These are phyloP conservation scores for Nothopassalora personata DNA, from an alignment of 2,329 filamentous ascomycete species.

Conservation along the genomic window DNA sequence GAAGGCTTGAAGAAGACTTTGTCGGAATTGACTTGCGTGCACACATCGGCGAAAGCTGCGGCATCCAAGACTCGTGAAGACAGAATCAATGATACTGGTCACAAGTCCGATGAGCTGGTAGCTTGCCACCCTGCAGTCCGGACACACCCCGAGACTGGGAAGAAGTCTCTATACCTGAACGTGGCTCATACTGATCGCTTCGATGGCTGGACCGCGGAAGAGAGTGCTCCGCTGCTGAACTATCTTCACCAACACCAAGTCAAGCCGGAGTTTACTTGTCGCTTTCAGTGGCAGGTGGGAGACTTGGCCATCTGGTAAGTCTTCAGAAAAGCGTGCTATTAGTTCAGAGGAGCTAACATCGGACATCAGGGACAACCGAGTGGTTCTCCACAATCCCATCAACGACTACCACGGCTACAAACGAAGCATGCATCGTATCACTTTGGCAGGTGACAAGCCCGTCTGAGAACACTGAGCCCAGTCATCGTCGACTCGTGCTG, in stretches of 20 bases:
- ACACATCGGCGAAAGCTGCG: slow-evolving; percentile 65
- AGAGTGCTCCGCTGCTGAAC: slow-evolving; percentile 68
- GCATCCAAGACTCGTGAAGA: slow-evolving; percentile 24
- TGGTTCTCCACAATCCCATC: slow-evolving; percentile 17
- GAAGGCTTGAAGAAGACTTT: slow-evolving; percentile 75
- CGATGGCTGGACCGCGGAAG: slow-evolving; percentile 76
- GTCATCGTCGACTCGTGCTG: background rate
- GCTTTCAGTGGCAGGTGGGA: slow-evolving; percentile 57
- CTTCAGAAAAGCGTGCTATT: background rate
- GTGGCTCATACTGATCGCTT: slow-evolving; percentile 77
- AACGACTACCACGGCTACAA: slow-evolving; percentile 13
- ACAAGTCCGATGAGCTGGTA: slow-evolving; percentile 62
- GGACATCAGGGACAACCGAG: slow-evolving; percentile 19
- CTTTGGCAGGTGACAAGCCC: slow-evolving; percentile 8
- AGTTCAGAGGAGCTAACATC: background rate
- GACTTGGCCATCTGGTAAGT: background rate
- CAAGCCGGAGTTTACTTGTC: slow-evolving; percentile 63
- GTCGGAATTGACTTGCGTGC: slow-evolving; percentile 54
- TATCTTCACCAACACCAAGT: slow-evolving; percentile 70
- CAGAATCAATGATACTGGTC: slow-evolving; percentile 59
- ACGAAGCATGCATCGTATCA: slow-evolving; percentile 9
- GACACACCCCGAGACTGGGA: slow-evolving; percentile 71
- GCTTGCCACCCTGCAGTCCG: slow-evolving; percentile 64
- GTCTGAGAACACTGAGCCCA: background rate
- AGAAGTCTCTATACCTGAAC: slow-evolving; percentile 77